A percentile compares a stretch with the other conserved stretches of the same genome.
These are phyloP conservation scores for Coemansia sp. DNA, from an alignment of 192 early-diverging fungal species.

Conservation along the genomic window DNA sequence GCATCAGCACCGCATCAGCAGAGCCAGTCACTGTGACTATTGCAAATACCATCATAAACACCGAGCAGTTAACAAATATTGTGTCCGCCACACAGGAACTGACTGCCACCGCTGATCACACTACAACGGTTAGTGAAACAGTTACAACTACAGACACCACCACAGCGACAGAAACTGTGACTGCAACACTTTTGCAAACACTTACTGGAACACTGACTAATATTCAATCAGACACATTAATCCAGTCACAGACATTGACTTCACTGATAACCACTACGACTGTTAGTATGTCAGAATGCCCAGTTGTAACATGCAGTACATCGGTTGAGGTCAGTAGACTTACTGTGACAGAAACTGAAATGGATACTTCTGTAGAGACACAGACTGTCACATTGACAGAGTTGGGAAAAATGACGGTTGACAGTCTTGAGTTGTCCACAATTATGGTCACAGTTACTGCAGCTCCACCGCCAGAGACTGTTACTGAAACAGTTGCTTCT, in stretches of 20 bases:
- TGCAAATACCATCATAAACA: not conserved
- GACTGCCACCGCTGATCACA: not conserved
- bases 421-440: not conserved
- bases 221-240: no score
- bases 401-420: not conserved
- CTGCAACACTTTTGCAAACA: not conserved
- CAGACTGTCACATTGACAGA: constrained; percentile 1
- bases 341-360: not conserved
- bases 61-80: not conserved
- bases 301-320: not conserved
- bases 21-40: not conserved
- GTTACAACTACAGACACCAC: not conserved
- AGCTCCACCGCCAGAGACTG: not conserved
- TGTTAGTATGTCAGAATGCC: not conserved
- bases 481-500: not conserved
- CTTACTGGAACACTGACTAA: not conserved
- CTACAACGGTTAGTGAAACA: constrained; percentile 7
- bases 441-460: not conserved
- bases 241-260: not conserved
- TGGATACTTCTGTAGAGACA: not conserved
- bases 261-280: not conserved
- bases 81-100: not conserved
- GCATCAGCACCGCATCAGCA: not conserved
- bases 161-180: not conserved
- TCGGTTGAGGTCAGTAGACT: not conserved